Evolutionary conservation across 495 filamentous ascomycete species (phyloP).

Genomic region (Tetracladium setigerum): DNA sequence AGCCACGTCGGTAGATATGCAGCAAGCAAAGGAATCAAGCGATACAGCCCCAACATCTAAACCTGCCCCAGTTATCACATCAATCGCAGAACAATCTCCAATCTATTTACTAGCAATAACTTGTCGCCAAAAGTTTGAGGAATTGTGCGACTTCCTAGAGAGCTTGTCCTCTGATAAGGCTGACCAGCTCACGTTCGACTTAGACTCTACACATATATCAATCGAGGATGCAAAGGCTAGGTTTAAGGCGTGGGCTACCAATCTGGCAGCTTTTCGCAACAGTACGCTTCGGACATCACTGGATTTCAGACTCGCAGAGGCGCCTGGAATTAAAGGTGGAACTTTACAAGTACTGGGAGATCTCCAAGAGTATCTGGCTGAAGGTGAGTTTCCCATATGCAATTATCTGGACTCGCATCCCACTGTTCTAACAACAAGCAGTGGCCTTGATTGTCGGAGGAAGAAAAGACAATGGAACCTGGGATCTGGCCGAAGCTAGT

Average conservation of each 20-base stretch:
- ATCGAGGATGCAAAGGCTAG: conserved; percentile 26
- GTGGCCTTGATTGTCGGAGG: background rate
- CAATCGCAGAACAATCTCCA: no score
- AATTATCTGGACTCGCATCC: no score
- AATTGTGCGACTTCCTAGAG: no score
- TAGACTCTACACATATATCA: no score
- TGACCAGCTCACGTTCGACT: no score
- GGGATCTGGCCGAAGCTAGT: background rate
- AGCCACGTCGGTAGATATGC: no score
- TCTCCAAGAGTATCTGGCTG: conserved; percentile 16
- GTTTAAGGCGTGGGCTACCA: conserved; percentile 37
- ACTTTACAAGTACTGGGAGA: conserved; percentile 19
- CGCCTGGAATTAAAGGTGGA: conserved; percentile 14
- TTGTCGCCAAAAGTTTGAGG: no score
- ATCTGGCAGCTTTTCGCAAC: conserved; percentile 34
- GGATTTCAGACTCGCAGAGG: conserved; percentile 22
- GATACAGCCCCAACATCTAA: no score
- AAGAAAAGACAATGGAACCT: background rate
- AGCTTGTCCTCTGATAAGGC: no score
- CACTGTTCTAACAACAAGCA: background rate
- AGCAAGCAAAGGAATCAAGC: no score
- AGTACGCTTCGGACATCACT: conserved; percentile 12
- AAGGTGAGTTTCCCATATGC: conserved; percentile 19
- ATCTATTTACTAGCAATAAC: no score
- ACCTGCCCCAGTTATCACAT: no score